Evolutionary conservation across 106 monocot genomes (phyloP).

Genomic region (Allium sativum): DNA sequence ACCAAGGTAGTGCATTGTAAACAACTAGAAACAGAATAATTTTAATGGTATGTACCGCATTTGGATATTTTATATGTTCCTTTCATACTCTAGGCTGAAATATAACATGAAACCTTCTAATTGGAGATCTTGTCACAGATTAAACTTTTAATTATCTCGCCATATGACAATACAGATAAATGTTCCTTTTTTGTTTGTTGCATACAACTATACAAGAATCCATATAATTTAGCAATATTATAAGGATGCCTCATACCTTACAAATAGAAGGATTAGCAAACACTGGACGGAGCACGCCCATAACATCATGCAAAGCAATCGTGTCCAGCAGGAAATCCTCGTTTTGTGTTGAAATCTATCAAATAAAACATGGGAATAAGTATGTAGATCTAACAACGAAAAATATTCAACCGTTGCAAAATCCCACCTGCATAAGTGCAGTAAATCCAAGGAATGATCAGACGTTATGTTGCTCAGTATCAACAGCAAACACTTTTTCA

Average conservation of each 20-base stretch:
- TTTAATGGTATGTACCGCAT: too few relatives aligned
- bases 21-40: too few relatives aligned
- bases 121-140: too few relatives aligned
- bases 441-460: constrained; percentile 87
- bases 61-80: too few relatives aligned
- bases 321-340: constrained; percentile 89
- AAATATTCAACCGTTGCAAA: neutral
- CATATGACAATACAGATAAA: too few relatives aligned
- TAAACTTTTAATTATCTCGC: too few relatives aligned
- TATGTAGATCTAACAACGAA: neutral
- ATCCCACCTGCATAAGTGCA: constrained; percentile 74
- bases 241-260: constrained; percentile 33
- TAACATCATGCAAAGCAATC: constrained; percentile 81
- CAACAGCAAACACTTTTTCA: constrained; percentile 68
- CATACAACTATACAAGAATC: neutral
- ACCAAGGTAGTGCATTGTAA: too few relatives aligned
- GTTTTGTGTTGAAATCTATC: constrained; percentile 73
- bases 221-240: too few relatives aligned
- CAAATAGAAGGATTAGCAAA: constrained; percentile 80
- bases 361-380: neutral
- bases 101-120: too few relatives aligned
- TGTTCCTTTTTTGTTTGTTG: neutral
- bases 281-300: constrained; percentile 55
- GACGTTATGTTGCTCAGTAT: constrained; percentile 90
- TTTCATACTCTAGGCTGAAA: too few relatives aligned